Conservation (phyloP, 495 filamentous ascomycete species). For the Penicillium bovifimosum region DNA sequence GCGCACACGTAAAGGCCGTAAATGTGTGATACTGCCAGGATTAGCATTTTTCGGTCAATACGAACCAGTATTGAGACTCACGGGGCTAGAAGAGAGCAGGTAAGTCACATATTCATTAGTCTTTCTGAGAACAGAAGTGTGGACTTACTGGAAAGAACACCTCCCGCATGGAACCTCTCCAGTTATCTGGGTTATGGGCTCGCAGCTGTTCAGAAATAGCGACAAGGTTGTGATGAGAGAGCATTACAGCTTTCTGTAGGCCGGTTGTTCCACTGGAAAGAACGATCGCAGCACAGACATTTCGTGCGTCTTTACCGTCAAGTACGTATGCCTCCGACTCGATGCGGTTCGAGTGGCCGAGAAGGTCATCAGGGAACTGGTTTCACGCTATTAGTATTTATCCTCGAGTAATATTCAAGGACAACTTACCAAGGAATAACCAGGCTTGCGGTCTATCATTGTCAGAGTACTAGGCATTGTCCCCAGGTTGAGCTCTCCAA, state of each 20-base stretch:
- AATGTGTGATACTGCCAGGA: constrained; percentile 2
- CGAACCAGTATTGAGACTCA: not conserved
- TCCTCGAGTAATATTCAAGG: not conserved
- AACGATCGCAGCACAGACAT: constrained; percentile 28
- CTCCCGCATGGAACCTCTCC: constrained; percentile 5
- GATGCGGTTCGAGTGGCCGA: not conserved
- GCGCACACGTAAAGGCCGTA: constrained; percentile 12
- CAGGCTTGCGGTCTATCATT: not conserved
- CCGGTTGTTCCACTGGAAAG: constrained; percentile 70
- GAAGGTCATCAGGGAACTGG: not conserved
- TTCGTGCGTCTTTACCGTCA: not conserved
- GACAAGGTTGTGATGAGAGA: constrained; percentile 69
- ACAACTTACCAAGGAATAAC: not conserved
- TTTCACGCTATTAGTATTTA: not conserved
- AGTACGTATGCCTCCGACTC: not conserved
- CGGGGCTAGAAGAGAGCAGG: not conserved
- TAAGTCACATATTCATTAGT: not conserved
- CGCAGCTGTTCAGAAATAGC: constrained; percentile 22
- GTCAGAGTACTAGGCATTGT: not conserved
- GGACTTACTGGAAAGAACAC: constrained; percentile 7
- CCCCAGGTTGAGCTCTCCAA: not conserved
- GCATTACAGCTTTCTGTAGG: constrained; percentile 74
- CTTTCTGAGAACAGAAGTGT: not conserved
- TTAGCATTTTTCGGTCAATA: not conserved
- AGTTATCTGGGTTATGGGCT: constrained; percentile 6